Evolutionary conservation across 345 rosid species (phyloP), one percentile per base, ranked within the genome.

Genomic region (Melaleuca alternifolia): DNA sequence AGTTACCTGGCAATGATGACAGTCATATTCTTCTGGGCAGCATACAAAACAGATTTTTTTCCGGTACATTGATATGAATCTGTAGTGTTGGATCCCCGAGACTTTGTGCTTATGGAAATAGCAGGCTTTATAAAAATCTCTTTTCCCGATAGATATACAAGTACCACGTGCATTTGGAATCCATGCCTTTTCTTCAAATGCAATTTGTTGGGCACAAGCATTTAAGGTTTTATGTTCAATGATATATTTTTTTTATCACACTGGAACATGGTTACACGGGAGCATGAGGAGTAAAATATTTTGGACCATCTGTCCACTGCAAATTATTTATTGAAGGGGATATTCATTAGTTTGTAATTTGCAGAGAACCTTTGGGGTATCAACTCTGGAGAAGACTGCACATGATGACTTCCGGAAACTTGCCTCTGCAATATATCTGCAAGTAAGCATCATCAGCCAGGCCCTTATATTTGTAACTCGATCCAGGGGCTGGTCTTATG

Each of bases 1-100:
- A 90, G 95, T 90, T 97, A 97, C 95, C 88, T 97, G 93, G 99
- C 99, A 20, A 91, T 97, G 97, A 96, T 96, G 99, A 97, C 99
- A 0, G 99, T 97, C 88, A 96, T 97, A 85, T 97, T 97, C 92
- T 97, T 97, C 89, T 97, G 99, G 99, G 98, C 89, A 33, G 97
- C 99, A 52, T 96, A 96, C 86, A 95, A 97, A 90, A 95, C 99
- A 5, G 88, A 97, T 87, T 96, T 97, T 94, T 97, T 97, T 87
- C 99, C 98, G 61, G 99, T 97, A 93, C 83, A 46, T 88, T 30
- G 12, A 20, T 50, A 13, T 18, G 26, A 53, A 46, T 30, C 51
- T 33, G 23, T 21, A 61, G 20, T 85, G 37, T 41, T n/a, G 33
- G 51, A 20, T 85, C 54, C 10, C 54, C 10, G 26, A 48, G 62